A percentile compares a stretch with the other conserved stretches of the same genome.
phyloP scores from a whole-genome alignment of 352 stramenopile species.

The Phytophthora citricola region DNA sequence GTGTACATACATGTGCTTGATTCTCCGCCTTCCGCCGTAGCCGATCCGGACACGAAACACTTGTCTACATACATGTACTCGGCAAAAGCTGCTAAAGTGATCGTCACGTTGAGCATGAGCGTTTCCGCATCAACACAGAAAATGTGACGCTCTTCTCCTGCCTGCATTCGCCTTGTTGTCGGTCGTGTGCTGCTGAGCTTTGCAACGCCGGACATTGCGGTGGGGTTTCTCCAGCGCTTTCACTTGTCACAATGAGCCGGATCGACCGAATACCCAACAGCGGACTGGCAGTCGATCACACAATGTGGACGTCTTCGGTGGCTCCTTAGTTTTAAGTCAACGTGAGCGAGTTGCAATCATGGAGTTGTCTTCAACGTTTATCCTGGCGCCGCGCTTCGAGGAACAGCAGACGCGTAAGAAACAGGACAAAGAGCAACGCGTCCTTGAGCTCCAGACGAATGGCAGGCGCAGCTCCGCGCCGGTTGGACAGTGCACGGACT shows the following conservation, averaged over 20 bases:
- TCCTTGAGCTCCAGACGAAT: conserved; percentile 15
- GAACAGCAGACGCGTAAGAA: conserved; percentile 21
- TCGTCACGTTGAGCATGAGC: conserved; percentile 2
- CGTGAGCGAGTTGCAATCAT: conserved; percentile 18
- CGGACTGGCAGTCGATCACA: neutral
- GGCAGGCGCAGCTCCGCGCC: conserved; percentile 3
- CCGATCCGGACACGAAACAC: conserved; percentile 12
- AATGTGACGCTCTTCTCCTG: neutral
- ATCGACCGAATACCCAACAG: conserved; percentile 7
- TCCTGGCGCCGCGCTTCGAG: conserved; percentile 14
- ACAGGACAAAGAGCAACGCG: conserved; percentile 27
- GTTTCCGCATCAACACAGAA: conserved; percentile 11
- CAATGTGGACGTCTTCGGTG: neutral
- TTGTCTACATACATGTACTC: conserved; percentile 2
- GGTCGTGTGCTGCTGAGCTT: conserved; percentile 18
- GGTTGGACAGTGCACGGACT: conserved; percentile 8
- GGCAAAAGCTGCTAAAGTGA: neutral
- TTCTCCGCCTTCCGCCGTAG: neutral
- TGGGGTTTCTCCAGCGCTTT: conserved; percentile 1
- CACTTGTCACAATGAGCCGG: conserved; percentile 6
- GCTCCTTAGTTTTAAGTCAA: conserved; percentile 8
- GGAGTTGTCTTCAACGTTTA: conserved; percentile 28
- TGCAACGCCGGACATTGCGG: conserved; percentile 10
- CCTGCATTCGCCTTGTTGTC: neutral
- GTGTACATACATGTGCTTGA: no score